Evolutionary conservation across 208 protist genomes (phyloP), one percentile per base, ranked within the genome.

Genomic region (Trypanosoma scelopori): DNA sequence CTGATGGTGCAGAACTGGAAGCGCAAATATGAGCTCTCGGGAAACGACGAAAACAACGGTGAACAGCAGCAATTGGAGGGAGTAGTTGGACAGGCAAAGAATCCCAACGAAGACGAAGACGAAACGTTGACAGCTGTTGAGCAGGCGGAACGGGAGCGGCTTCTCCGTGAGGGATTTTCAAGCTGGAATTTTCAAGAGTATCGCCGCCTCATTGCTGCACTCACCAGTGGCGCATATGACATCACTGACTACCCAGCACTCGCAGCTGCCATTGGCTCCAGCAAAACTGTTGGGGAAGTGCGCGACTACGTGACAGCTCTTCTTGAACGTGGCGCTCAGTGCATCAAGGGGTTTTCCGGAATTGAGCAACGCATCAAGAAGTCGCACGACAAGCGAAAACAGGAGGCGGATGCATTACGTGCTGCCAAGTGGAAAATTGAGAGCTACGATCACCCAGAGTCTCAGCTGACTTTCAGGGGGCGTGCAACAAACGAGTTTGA

Each of bases 391-490:
- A 76, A 78, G 65, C 73, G 73, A 11, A 58, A 70, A 11, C 56
- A 55, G 28, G 71, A 71, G 37, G 78, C 91, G 45, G 81, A 85
- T 52, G 28, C 74, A 12, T 64, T 92, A 48, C 85, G 71, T 22
- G 86, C 85, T 0, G 84, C 86, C 13, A 80, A 76, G 69, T 92
- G 84, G 84, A 95, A 95, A 69, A 85, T 95, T 65, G 86, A 95
- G 63, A 71, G 55, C 22, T 94, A 74, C 61, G 84, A 82, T 3
- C 55, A 75, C 35, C 85, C 84, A 13, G 86, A 91, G 64, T 78
- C 74, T 45, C 70, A 95, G 47, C 61, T 92, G 23, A 70, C 46
- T 27, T 89, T 92, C 58, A 68, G 52, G 41, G 63, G 4, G 75
- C 78, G 62, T 60, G 71, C 43, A 27, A 22, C 51, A 65, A 25